Conservation (phyloP, 1,284 basidiomycete species). For the Cryptococcus sp. region DNA sequence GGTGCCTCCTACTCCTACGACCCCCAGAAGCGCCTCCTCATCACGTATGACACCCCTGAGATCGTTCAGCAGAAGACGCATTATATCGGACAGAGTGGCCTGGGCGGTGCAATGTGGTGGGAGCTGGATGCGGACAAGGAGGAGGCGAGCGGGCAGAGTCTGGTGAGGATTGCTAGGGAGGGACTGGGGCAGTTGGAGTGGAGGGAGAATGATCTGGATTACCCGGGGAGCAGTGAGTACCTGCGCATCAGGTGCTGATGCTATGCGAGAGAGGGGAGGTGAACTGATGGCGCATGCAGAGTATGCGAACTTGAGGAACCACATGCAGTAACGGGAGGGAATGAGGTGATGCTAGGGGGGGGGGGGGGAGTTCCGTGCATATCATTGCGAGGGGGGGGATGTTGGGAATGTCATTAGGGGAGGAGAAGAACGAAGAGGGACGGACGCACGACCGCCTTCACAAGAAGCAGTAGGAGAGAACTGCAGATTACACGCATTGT, state of each 20-base stretch:
- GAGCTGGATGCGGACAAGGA: constrained; percentile 51
- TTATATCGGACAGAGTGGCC: constrained; percentile 63
- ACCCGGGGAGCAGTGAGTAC: constrained; percentile 41
- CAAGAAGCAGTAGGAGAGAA: too few relatives aligned
- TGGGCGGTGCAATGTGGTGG: constrained; percentile 80
- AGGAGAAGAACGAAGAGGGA: too few relatives aligned
- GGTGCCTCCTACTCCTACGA: constrained; percentile 79
- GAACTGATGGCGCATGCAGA: background rate
- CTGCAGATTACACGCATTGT: constrained; percentile 4
- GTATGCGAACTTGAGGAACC: background rate
- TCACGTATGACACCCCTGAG: constrained; percentile 77
- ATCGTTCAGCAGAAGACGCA: constrained; percentile 70
- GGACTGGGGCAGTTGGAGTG: constrained; percentile 36
- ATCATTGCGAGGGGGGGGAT: background rate
- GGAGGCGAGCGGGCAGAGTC: constrained; percentile 24
- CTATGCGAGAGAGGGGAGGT: background rate
- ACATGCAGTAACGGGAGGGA: background rate
- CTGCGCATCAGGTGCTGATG: too few relatives aligned
- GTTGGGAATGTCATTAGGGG: background rate
- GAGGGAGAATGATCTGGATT: constrained; percentile 38
- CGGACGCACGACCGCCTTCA: too few relatives aligned
- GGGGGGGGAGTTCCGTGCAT: too few relatives aligned
- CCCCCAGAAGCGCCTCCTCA: constrained; percentile 52
- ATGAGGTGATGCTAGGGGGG: too few relatives aligned
- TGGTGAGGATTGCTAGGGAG: constrained; percentile 35